Conservation (phyloP, 2,329 filamentous ascomycete species). For the Hansfordia pulvinata region DNA sequence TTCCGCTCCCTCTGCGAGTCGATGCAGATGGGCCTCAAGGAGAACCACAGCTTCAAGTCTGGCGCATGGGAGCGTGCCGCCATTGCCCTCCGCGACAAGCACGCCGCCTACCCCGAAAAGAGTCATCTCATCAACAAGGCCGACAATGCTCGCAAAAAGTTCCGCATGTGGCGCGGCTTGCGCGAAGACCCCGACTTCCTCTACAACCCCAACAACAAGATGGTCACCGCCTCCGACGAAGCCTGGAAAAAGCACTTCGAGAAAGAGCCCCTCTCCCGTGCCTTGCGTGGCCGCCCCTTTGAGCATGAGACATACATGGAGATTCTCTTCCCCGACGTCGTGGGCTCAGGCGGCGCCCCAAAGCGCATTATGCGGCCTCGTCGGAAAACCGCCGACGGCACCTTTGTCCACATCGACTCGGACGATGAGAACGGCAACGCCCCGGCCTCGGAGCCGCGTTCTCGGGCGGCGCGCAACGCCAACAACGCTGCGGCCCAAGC, state of each 20-base stretch:
- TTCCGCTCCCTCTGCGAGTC: conserved; percentile 47
- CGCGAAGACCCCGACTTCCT: conserved; percentile 42
- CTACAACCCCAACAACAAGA: conserved; percentile 35
- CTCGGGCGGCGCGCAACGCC: no score
- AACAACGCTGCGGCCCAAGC: conserved; percentile 7
- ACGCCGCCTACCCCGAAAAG: conserved; percentile 44
- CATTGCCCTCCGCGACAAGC: conserved; percentile 37
- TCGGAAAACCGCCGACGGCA: conserved; percentile 30
- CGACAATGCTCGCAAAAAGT: conserved; percentile 49
- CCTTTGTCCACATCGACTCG: conserved; percentile 25
- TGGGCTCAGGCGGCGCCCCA: conserved; percentile 44
- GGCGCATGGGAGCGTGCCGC: conserved; percentile 47
- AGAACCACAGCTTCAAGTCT: conserved; percentile 47
- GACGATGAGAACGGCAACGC: no score
- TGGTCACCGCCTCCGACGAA: conserved; percentile 41
- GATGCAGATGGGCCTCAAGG: conserved; percentile 38
- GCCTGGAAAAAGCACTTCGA: conserved; percentile 44
- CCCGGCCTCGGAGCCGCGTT: no score
- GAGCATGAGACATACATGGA: conserved; percentile 49
- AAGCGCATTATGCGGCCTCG: conserved; percentile 44
- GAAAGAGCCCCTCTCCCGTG: conserved; percentile 44
- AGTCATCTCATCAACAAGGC: conserved; percentile 50
- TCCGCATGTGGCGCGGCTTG: conserved; percentile 45
- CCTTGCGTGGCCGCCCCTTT: conserved; percentile 41
- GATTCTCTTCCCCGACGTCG: conserved; percentile 44